Conservation (phyloP, 306 rosid genomes). For the Cucumis sativus region Cucumber_9930_V3 NC_026656.2:21533001-21533500, state of each 20-base stretch:
- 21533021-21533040: no score
- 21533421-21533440: background rate
- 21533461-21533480: background rate
- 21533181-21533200: background rate
- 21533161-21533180: background rate
- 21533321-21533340: background rate
- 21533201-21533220: background rate
- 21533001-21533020: no score
- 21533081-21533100: no score
- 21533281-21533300: background rate
- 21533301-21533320: background rate
- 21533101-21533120: no score
- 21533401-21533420: constrained; percentile 3
- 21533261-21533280: background rate
- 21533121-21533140: background rate
- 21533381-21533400: background rate
- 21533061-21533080: no score
- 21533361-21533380: background rate
- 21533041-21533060: no score
- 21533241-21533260: background rate
- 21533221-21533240: background rate
- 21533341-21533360: background rate
- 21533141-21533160: background rate
- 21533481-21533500: background rate
- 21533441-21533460: background rate